Conservation (phyloP, 305 asterid genomes). For the Fraxinus paxiana region DNA sequence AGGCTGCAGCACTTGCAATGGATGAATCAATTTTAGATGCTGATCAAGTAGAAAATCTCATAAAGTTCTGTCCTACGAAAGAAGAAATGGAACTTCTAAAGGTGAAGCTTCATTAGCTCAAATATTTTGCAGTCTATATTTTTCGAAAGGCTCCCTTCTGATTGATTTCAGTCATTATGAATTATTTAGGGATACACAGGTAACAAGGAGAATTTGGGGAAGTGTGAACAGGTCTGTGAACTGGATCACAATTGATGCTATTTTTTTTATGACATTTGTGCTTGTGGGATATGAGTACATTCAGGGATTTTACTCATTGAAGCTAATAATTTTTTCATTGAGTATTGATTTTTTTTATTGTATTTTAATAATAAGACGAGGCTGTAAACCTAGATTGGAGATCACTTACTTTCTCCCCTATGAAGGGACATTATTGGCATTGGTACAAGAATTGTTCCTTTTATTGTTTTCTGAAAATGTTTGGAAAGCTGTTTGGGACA, state of each 20-base stretch:
- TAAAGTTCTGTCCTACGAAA: constrained; percentile 92
- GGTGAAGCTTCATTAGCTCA: constrained; percentile 47
- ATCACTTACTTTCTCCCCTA: background rate
- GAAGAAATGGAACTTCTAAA: constrained; percentile 98
- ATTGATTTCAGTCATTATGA: constrained; percentile 25
- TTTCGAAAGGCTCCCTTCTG: constrained; percentile 1
- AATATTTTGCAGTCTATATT: constrained; percentile 12
- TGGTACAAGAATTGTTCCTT: background rate
- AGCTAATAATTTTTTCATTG: background rate
- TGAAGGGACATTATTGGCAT: background rate
- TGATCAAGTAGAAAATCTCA: constrained; percentile 96
- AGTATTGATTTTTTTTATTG: background rate
- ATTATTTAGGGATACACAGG: constrained; percentile 70
- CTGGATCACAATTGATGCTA: constrained; percentile 14
- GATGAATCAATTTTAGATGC: constrained; percentile 94
- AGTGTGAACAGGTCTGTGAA: constrained; percentile 87
- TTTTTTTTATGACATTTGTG: background rate
- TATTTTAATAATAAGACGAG: background rate
- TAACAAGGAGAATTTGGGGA: constrained; percentile 79
- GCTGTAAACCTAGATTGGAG: background rate
- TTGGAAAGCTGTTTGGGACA: background rate
- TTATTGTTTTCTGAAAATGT: background rate
- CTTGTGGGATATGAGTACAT: background rate
- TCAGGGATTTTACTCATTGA: background rate
- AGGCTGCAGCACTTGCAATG: constrained; percentile 99